phyloP scores from a whole-genome alignment of 2,329 filamentous ascomycete genomes.

The Colletotrichum theobromicola region DNA sequence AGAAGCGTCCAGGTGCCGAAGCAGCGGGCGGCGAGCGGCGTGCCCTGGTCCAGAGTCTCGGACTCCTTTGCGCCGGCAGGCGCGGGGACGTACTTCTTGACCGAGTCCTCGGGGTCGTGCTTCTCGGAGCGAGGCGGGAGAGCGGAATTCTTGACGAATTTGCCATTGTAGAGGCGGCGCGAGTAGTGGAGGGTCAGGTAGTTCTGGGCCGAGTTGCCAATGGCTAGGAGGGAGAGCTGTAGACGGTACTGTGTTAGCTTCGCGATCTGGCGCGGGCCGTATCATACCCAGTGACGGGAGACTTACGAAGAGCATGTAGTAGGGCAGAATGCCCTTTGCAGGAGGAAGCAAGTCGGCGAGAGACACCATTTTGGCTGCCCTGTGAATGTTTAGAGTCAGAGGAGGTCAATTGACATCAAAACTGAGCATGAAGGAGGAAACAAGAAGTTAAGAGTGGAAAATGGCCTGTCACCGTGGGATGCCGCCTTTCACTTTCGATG shows the following conservation, averaged over 20 bases:
- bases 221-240: slow-evolving; percentile 81
- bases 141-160: slow-evolving; percentile 57
- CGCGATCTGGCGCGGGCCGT: not conserved
- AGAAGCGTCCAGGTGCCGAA: slow-evolving; percentile 91
- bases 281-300: not conserved
- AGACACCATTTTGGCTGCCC: slow-evolving; percentile 44
- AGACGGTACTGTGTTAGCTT: not conserved
- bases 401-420: not conserved
- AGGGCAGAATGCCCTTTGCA: slow-evolving; percentile 60
- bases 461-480: not conserved
- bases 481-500: not conserved
- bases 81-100: slow-evolving; percentile 55
- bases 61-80: slow-evolving; percentile 48
- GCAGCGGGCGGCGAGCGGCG: slow-evolving; percentile 76
- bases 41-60: slow-evolving; percentile 65
- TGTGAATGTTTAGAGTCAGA: not conserved
- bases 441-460: not conserved
- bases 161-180: slow-evolving; percentile 82
- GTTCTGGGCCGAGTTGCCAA: slow-evolving; percentile 85
- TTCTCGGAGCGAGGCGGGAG: slow-evolving; percentile 44
- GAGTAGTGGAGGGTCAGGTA: slow-evolving; percentile 83
- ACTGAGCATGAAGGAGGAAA: not conserved
- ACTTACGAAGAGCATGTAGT: slow-evolving; percentile 63
- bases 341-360: slow-evolving; percentile 50
- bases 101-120: slow-evolving; percentile 57